These are phyloP conservation scores for Harringtonia aguacate DNA, from an alignment of 2,329 filamentous ascomycete genomes.

Conservation along the genomic window DNA sequence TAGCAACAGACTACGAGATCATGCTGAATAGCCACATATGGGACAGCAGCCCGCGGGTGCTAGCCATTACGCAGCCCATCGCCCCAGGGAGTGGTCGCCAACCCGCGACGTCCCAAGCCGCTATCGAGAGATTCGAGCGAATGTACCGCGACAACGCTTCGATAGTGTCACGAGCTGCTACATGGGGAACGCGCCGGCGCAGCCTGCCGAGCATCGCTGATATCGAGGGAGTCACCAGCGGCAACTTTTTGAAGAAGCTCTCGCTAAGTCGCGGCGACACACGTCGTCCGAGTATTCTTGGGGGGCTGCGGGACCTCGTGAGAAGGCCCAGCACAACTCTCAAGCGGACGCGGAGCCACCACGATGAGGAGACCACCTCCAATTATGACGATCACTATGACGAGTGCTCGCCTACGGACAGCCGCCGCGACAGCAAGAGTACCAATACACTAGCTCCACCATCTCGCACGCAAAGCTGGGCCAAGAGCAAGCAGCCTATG, in stretches of 20 bases:
- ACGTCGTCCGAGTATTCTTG: constrained; percentile 43
- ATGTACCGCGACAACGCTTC: constrained; percentile 46
- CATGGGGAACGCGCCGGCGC: constrained; percentile 57
- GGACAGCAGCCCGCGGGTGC: constrained; percentile 36
- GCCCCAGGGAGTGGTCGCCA: constrained; percentile 24
- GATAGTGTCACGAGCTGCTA: constrained; percentile 52
- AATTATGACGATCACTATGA: constrained; percentile 17
- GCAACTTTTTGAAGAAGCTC: constrained; percentile 53
- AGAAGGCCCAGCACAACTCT: constrained; percentile 35
- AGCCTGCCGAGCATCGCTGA: constrained; percentile 52
- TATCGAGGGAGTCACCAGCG: constrained; percentile 46
- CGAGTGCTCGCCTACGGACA: constrained; percentile 15
- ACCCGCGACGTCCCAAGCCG: constrained; percentile 39
- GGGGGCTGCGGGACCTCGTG: constrained; percentile 37
- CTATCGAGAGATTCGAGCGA: constrained; percentile 40
- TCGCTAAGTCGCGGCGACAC: constrained; percentile 38
- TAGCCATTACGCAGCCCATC: too few relatives aligned
- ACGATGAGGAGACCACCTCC: constrained; percentile 21
- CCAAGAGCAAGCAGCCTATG: constrained; percentile 32
- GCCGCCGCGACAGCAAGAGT: constrained; percentile 23
- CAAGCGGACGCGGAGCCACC: constrained; percentile 35
- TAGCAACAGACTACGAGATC: constrained; percentile 35
- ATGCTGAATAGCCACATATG: constrained; percentile 37
- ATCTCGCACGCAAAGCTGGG: constrained; percentile 39
- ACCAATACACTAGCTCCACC: constrained; percentile 41